Base-by-base conservation (phyloP, 192 early-diverging fungal genomes). In the Spizellomyces punctatus region DNA sequence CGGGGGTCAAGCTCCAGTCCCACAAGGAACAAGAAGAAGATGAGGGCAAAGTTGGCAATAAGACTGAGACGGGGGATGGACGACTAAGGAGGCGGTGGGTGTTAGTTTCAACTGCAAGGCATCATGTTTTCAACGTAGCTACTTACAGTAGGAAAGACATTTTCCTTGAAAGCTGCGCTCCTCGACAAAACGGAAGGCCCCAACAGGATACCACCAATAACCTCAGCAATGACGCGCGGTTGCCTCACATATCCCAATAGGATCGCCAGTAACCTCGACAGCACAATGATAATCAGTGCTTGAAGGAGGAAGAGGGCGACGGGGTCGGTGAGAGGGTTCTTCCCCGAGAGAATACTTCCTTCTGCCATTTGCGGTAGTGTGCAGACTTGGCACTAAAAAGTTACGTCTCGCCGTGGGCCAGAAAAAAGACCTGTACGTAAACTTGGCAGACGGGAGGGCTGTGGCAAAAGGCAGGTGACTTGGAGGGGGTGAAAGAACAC, bases 181-280 rank as follows among this genome's bases (percentile, higher is more conserved):
- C 87, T 86, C 5, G 92, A 92, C 42, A 97, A 82, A 2, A 86
- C 92, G 2, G 94, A 91, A 3, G 94, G 94, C 0, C 96, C 96
- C 6, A 97, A 85, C 6, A 96, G 73, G 60, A 96, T 94, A 9
- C 95, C 95, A 22, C 90, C 94, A 41, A 96, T 79, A 58, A 98
- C 89, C 75, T 98, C 96, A 44, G 95, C 90, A 58, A 98, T 96
- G 46, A 96, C 96, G 5, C 83, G 76, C 0, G 96, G 96, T 76
- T 98, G 95, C 56, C 81, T 71, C 8, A 95, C 64, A 42, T 82
- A 80, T 14, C 74, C 75, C 21, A 98, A 76, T 5, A 74, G 69
- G 42, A 91, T 10, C 22, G 87, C 85, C 9, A 98, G 71, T 48
- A 91, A 16, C 43, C 95, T 88, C 44, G 89, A 88, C 44, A 93